Conservation (phyloP, 192 early-diverging fungal species). For the Gonapodya sp. region DNA sequence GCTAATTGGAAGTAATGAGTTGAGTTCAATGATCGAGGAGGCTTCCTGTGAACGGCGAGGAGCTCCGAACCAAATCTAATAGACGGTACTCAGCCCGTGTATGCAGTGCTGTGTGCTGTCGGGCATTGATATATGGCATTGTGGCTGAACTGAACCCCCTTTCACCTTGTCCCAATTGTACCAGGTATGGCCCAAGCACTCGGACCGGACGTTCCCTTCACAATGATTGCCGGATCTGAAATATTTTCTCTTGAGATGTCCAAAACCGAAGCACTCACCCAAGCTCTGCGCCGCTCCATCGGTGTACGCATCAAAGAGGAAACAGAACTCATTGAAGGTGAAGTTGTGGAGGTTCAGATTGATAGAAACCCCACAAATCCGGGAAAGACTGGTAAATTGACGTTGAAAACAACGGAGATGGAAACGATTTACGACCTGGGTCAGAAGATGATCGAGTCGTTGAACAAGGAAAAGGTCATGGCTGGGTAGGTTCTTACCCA, state of each 20-base stretch:
- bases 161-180: not conserved
- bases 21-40: no score
- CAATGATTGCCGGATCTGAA: conserved; percentile 93
- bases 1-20: no score
- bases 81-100: no score
- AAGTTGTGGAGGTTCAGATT: conserved; percentile 97
- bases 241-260: conserved; percentile 98
- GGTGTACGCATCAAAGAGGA: conserved; percentile 98
- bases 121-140: no score
- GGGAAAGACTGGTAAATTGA: conserved; percentile 92
- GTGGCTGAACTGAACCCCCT: not conserved
- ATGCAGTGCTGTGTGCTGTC: no score
- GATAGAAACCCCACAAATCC: conserved; percentile 87
- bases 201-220: conserved; percentile 92
- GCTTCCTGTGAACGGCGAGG: no score
- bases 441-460: conserved; percentile 94
- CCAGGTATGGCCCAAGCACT: conserved; percentile 85
- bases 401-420: conserved; percentile 99
- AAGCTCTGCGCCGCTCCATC: conserved; percentile 95
- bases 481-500: conserved; percentile 54
- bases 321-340: conserved; percentile 96
- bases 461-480: conserved; percentile 97
- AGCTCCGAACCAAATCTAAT: no score
- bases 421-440: conserved; percentile 98
- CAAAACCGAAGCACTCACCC: conserved; percentile 95